Evolutionary conservation across 192 early-diverging fungal genomes (phyloP).

Genomic region (Anaeromyces robustus): DNA sequence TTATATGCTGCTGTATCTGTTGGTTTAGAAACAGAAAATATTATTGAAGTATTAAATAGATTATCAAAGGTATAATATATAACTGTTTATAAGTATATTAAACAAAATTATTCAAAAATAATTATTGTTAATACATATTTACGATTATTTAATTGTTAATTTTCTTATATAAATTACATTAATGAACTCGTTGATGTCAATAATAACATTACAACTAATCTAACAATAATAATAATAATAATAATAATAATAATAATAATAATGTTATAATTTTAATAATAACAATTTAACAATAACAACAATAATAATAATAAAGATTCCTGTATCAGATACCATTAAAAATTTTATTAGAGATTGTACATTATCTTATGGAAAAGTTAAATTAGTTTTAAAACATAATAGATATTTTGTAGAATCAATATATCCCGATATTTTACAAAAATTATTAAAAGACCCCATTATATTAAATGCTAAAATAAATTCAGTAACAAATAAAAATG

Average conservation of each 20-base stretch:
- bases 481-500: constrained; percentile 1
- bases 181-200: too few relatives aligned
- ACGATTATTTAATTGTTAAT: too few relatives aligned
- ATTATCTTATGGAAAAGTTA: constrained; percentile 84
- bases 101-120: too few relatives aligned
- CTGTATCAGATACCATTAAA: constrained; percentile 57
- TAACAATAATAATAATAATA: too few relatives aligned
- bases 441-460: constrained; percentile 48
- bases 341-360: constrained; percentile 70
- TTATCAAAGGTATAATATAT: constrained; percentile 37
- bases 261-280: too few relatives aligned
- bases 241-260: too few relatives aligned
- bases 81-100: too few relatives aligned
- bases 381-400: constrained; percentile 89
- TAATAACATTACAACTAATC: too few relatives aligned
- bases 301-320: constrained; percentile 23
- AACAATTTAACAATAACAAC: too few relatives aligned
- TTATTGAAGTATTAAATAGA: constrained; percentile 76
- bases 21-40: constrained; percentile 77
- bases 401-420: constrained; percentile 84
- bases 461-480: constrained; percentile 1
- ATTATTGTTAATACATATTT: too few relatives aligned
- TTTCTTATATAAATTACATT: too few relatives aligned
- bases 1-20: constrained; percentile 97
- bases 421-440: constrained; percentile 64